Percentiles rank a stretch among this genome's conserved stretches.
phyloP scores from a whole-genome alignment of 768 basidiomycete genomes.

The Amanita muscaria region DNA sequence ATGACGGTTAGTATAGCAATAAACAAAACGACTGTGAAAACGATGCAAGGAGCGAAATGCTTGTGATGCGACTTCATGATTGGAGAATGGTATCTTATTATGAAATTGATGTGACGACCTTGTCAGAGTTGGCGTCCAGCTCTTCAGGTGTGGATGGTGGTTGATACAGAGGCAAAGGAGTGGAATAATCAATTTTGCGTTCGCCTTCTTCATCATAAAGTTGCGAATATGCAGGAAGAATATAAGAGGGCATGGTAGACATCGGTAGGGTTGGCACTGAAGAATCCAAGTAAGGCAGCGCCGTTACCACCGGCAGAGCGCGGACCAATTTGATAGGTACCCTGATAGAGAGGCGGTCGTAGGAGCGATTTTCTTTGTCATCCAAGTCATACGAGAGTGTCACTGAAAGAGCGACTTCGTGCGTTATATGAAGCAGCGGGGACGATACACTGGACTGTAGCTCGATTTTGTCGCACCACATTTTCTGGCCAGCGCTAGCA shows the following conservation, averaged over 20 bases:
- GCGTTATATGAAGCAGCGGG: conserved; percentile 50
- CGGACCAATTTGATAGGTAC: conserved; percentile 45
- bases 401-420: conserved; percentile 45
- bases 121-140: background rate
- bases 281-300: background rate
- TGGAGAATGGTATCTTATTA: background rate
- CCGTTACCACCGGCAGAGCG: conserved; percentile 24
- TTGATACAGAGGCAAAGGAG: conserved; percentile 59
- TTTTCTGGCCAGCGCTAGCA: conserved; percentile 16
- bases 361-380: conserved; percentile 16
- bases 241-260: conserved; percentile 11
- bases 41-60: background rate
- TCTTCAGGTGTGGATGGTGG: conserved; percentile 26
- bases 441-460: conserved; percentile 40
- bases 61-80: background rate
- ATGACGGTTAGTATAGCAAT: background rate
- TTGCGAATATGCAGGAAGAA: conserved; percentile 70
- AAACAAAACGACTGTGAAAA: background rate
- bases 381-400: conserved; percentile 45
- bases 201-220: conserved; percentile 70
- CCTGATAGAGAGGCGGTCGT: conserved; percentile 31
- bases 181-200: conserved; percentile 54
- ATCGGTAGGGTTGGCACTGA: too few species aligned
- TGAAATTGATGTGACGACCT: background rate
- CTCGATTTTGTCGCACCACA: conserved; percentile 29